phyloP scores from a whole-genome alignment of 108 stramenopile species.

The Epipyxis sp. region DNA sequence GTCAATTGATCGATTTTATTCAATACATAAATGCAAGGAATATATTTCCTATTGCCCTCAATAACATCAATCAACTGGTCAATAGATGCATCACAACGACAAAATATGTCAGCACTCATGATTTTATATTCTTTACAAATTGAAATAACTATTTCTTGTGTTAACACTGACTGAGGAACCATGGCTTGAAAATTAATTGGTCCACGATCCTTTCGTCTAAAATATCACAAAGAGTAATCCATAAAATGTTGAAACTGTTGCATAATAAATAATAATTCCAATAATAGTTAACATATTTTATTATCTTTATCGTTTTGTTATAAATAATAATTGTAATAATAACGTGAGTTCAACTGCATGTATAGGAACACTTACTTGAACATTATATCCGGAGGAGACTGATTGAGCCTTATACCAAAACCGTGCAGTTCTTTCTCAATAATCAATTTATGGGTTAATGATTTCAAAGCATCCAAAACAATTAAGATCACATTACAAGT shows the following conservation, averaged over 20 bases:
- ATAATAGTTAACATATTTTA: too few species aligned
- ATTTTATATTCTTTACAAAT: constrained; percentile 89
- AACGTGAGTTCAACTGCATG: too few species aligned
- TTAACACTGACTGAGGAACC: constrained; percentile 62
- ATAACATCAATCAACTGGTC: constrained; percentile 94
- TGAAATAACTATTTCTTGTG: constrained; percentile 65
- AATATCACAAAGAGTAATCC: not conserved
- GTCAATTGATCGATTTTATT: constrained; percentile 87
- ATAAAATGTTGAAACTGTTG: too few species aligned
- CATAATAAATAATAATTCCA: too few species aligned
- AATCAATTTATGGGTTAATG: constrained; percentile 92
- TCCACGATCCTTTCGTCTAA: constrained; percentile 79
- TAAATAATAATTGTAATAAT: too few species aligned
- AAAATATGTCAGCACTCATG: constrained; percentile 76
- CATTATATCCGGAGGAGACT: constrained; percentile 84
- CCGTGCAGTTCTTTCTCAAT: constrained; percentile 91
- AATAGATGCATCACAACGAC: constrained; percentile 78
- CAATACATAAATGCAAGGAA: constrained; percentile 80
- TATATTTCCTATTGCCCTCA: constrained; percentile 78
- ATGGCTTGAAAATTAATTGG: constrained; percentile 88
- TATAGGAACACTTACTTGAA: constrained; percentile 53
- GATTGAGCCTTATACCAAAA: constrained; percentile 97
- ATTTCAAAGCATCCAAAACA: constrained; percentile 86
- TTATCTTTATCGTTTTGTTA: too few species aligned
- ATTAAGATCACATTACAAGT: constrained; percentile 94